Evolutionary conservation across 2,329 filamentous ascomycete genomes (phyloP).

Genomic region (Didymella arachidicola): DNA sequence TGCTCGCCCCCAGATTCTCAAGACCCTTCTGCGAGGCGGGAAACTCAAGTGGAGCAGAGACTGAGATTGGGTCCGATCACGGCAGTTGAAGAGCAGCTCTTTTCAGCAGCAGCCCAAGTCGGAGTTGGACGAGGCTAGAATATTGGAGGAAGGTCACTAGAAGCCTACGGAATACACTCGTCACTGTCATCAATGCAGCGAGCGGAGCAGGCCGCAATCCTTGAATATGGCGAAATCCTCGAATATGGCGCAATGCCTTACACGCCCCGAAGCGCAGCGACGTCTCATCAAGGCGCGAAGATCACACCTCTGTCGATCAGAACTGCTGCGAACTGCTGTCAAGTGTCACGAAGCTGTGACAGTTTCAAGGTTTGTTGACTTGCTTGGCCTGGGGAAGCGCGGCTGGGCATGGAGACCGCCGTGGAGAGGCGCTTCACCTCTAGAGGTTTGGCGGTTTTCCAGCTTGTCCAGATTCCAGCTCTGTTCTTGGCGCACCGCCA

Average conservation of each 20-base stretch:
- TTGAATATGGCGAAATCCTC: not conserved
- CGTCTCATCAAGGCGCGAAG: not conserved
- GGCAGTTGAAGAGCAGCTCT: conserved; percentile 11
- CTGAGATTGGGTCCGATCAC: conserved; percentile 13
- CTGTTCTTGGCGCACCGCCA: conserved; percentile 15
- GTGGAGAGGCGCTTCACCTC: conserved; percentile 18
- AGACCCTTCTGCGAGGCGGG: conserved; percentile 6
- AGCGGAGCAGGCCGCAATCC: not conserved
- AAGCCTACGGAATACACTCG: not conserved
- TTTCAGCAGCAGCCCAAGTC: conserved; percentile 2
- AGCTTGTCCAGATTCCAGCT: conserved; percentile 3
- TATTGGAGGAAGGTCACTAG: conserved; percentile 12
- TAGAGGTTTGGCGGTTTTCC: conserved; percentile 12
- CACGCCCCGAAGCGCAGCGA: not conserved
- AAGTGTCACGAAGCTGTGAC: conserved; percentile 15
- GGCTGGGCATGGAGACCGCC: conserved; percentile 19
- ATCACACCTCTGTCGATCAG: conserved; percentile 1
- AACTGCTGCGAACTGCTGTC: conserved; percentile 18
- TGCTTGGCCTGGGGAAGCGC: conserved; percentile 23
- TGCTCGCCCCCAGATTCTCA: conserved; percentile 5
- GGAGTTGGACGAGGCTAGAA: conserved; percentile 13
- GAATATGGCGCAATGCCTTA: not conserved
- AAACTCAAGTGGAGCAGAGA: conserved; percentile 14
- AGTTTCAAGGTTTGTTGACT: conserved; percentile 12
- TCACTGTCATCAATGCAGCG: not conserved